Base-by-base conservation (phyloP, 768 basidiomycete species). In the Lactifluus echinatus region DNA sequence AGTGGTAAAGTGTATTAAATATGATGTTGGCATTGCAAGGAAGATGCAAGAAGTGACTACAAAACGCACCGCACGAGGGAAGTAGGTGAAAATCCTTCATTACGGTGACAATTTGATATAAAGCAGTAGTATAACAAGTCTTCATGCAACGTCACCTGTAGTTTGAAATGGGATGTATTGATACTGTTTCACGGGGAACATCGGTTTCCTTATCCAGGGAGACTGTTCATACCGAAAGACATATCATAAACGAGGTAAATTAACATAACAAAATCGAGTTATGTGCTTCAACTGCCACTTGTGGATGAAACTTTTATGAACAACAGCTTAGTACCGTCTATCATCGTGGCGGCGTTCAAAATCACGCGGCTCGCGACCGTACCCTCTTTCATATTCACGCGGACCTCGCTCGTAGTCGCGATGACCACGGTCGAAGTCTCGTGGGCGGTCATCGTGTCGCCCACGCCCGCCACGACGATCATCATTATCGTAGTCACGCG, bases 401-500 rank as follows among this genome's bases (percentile, higher is more conserved):
- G 53, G 53, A 21, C 68, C 57, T 4, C 60, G 42, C 19, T 62
- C 62, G 26, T 55, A 55, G 7, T 61, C 61, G 17, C 61, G 50
- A 37, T 69, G 67, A 21, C 72, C 74, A 40, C 73, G 59, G 49
- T 76, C 72, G 31, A 67, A 60, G 57, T 73, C 72, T 15, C 74
- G 69, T 5, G 60, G 60, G 39, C 57, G 55, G 34, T 73, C 74
- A 3, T 74, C 74, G 55, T 67, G 62, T 24, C 79, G 72, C 33
- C 68, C 66, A 50, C 70, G 66, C 44, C 77, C 73, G 6, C 74
- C 67, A n/a, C 81, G 73, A 45, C 74, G 68, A 15, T 69, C 69
- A 45, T 66, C 81, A 64, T 77, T 74, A 39, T 86, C 83, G 50
- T 74, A 70, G 61, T 83, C 84, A 19, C 85, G 82, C 12, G 81